Base-by-base conservation (phyloP, 2,329 filamentous ascomycete genomes). In the Pseudogymnoascus sp. region DNA sequence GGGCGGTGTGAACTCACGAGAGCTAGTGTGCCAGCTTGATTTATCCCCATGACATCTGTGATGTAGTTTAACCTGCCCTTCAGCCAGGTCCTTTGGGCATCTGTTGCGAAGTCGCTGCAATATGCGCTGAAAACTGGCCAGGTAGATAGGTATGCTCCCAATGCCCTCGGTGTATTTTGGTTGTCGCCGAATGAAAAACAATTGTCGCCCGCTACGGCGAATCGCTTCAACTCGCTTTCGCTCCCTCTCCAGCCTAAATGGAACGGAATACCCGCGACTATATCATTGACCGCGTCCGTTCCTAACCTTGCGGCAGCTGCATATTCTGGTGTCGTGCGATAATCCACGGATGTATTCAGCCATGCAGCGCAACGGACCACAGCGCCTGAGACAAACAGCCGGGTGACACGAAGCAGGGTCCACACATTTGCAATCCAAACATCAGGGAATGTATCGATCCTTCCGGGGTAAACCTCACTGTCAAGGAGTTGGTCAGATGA, bases 281-380 rank as follows among this genome's bases (percentile, higher is more conserved):
- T 80, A 65, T 86, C 84, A 2, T 78, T 77, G 64, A 86, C 82
- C 60, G 76, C 77, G 50, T 83, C 79, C 38, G 76, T 75, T 59
- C 78, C 83, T 1, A 76, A 76, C 37, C 79, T 73, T 14, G 79
- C 77, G 4, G 81, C 80, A 0, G 78, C 78, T 9, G 81, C 81
- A 65, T 86, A 86, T 70, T 86, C 82, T 16, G 82, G 79, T 5
- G 83, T 86, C 1, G 83, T 86, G 41, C 83, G 76, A 67, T 86
- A 86, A 70, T 87, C 84, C 7, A 83, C 77, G 0, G 84, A 84
- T 7, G 78, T 75, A 69, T 81, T 83, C 22, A 82, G 75, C 83
- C 83, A 86, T 1, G 84, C 84, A 6, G 80, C 78, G 66, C 82
- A 85, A 6, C 84, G 80, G 11, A 86, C 79, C 37, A 81, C 78